phyloP scores from a whole-genome alignment of 2,329 filamentous ascomycete genomes.

The Blastomyces emzantsi region DNA sequence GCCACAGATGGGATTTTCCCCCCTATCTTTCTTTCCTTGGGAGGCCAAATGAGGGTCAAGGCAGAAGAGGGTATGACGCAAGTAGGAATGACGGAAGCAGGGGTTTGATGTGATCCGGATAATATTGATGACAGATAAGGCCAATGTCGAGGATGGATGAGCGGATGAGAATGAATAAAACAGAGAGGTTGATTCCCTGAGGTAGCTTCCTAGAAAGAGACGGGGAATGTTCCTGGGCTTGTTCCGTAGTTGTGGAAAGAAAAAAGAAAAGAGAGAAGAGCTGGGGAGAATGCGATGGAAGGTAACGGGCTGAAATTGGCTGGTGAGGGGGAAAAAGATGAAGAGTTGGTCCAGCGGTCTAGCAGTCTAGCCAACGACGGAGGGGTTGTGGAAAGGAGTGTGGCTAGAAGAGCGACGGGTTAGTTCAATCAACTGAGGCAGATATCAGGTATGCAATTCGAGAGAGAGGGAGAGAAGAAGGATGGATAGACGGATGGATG shows the following conservation, averaged over 20 bases:
- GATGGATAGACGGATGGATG: not conserved
- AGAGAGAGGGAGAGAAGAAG: not conserved
- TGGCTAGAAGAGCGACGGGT: not conserved
- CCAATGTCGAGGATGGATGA: not conserved
- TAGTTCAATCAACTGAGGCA: not conserved
- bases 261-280: not conserved
- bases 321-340: not conserved
- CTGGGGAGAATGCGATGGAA: not conserved
- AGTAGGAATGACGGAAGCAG: not conserved
- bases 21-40: not conserved
- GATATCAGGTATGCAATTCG: not conserved
- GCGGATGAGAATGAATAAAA: not conserved
- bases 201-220: not conserved
- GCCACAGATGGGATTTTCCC: not conserved
- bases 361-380: too few species aligned
- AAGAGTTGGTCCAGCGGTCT: not conserved
- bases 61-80: constrained; percentile 2
- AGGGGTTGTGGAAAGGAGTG: not conserved
- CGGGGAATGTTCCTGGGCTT: not conserved
- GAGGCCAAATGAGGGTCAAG: not conserved
- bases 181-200: not conserved
- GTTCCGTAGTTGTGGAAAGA: not conserved
- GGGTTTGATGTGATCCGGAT: not conserved
- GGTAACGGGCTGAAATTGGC: not conserved
- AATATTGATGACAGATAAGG: not conserved